These are phyloP conservation scores for Beauveria asiatica DNA, from an alignment of 2,329 filamentous ascomycete species.

Conservation along the genomic window DNA sequence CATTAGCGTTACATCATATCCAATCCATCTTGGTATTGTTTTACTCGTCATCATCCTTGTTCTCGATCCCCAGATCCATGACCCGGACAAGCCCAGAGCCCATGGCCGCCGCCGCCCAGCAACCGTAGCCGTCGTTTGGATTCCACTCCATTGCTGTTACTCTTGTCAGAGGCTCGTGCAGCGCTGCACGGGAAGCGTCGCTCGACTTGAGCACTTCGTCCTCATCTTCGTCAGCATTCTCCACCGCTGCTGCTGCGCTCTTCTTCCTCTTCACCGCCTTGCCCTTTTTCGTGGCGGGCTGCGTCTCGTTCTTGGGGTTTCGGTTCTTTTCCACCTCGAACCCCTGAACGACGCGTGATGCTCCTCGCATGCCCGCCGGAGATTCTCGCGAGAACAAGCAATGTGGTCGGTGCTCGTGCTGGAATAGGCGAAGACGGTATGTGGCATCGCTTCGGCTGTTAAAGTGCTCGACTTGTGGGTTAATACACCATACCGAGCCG, in stretches of 20 bases:
- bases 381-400: conserved; percentile 21
- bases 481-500: conserved; percentile 42
- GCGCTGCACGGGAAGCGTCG: conserved; percentile 35
- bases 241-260: conserved; percentile 18
- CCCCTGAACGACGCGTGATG: conserved; percentile 42
- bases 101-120: conserved; percentile 59
- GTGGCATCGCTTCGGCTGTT: conserved; percentile 24
- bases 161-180: conserved; percentile 55
- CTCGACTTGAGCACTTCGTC: conserved; percentile 24
- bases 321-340: conserved; percentile 42
- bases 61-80: conserved; percentile 54
- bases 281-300: conserved; percentile 24
- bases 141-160: conserved; percentile 60
- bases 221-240: conserved; percentile 24
- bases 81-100: conserved; percentile 59
- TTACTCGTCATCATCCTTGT: conserved; percentile 12
- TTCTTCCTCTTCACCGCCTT: conserved; percentile 28
- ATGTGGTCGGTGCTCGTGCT: conserved; percentile 43
- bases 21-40: neutral
- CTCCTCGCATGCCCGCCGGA: conserved; percentile 31
- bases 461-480: conserved; percentile 30
- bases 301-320: conserved; percentile 34
- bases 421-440: conserved; percentile 35
- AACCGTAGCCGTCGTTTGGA: conserved; percentile 55
- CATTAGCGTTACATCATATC: neutral